Conservation (phyloP, 352 stramenopile genomes). For the Pythium monospermum region DNA sequence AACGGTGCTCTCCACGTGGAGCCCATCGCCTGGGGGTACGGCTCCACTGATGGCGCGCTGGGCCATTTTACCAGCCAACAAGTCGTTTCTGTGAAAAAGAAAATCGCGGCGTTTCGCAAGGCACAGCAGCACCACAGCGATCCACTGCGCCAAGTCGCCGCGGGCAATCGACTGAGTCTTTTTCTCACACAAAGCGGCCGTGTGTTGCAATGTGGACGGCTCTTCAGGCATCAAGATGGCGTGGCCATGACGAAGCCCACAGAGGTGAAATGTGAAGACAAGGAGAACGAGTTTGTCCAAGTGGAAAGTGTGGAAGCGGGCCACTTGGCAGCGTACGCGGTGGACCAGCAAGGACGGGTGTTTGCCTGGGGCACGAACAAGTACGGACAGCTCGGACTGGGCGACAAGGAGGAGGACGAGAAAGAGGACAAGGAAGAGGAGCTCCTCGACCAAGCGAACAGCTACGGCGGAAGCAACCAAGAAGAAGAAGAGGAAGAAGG, state of each 20-base stretch:
- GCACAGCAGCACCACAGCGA: too few relatives aligned
- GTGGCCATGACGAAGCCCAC: conserved; percentile 18
- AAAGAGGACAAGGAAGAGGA: background rate
- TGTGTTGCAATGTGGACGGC: conserved; percentile 45
- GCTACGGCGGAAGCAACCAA: background rate
- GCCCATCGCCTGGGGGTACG: conserved; percentile 76
- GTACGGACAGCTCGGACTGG: conserved; percentile 56
- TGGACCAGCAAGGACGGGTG: conserved; percentile 40
- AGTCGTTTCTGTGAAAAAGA: conserved; percentile 23
- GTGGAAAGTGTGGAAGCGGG: conserved; percentile 47
- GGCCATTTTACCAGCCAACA: conserved; percentile 30
- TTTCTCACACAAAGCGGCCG: conserved; percentile 46
- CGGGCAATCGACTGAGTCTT: conserved; percentile 51
- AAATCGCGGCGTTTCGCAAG: conserved; percentile 33
- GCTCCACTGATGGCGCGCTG: conserved; percentile 37
- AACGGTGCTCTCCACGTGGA: too few relatives aligned
- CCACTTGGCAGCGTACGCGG: conserved; percentile 46
- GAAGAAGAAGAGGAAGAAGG: background rate
- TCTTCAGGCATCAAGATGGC: conserved; percentile 53
- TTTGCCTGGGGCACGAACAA: conserved; percentile 55
- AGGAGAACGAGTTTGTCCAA: background rate
- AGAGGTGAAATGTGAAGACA: background rate
- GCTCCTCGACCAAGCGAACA: background rate
- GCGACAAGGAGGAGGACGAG: conserved; percentile 10
- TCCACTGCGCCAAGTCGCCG: conserved; percentile 35